phyloP scores from a whole-genome alignment of 495 filamentous ascomycete genomes.

The Lichenothelia convexa region DNA sequence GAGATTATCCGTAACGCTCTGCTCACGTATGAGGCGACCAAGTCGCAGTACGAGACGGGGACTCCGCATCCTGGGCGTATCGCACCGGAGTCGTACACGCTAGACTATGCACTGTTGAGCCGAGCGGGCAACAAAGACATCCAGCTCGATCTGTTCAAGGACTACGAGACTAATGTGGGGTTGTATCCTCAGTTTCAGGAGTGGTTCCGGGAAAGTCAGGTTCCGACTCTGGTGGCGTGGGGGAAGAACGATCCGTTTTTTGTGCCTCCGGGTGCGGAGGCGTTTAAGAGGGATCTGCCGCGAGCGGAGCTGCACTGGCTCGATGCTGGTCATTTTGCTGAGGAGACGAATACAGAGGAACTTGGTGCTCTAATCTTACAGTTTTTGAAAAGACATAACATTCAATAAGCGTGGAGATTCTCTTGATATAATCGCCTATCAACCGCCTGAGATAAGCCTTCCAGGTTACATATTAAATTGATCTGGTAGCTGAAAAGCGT shows the following conservation, averaged over 20 bases:
- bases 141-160: conserved; percentile 39
- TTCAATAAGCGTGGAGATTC: too few species aligned
- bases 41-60: conserved; percentile 38
- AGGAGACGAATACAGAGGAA: conserved; percentile 33
- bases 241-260: conserved; percentile 44
- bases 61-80: conserved; percentile 18
- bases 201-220: conserved; percentile 33
- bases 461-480: too few species aligned
- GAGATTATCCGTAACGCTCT: conserved; percentile 23
- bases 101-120: conserved; percentile 23
- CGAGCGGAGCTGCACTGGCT: conserved; percentile 32
- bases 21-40: conserved; percentile 29
- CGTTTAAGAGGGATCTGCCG: conserved; percentile 36
- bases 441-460: too few species aligned
- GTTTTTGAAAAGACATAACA: conserved; percentile 23
- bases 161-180: conserved; percentile 35
- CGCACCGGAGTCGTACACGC: conserved; percentile 30
- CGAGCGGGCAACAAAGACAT: conserved; percentile 34
- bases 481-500: too few species aligned
- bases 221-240: conserved; percentile 42
- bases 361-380: conserved; percentile 30
- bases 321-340: conserved; percentile 45
- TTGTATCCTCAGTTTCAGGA: conserved; percentile 42
- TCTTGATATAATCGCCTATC: too few species aligned
- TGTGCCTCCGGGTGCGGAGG: conserved; percentile 36